Percentiles rank a stretch among this genome's conserved stretches.
Conservation (phyloP, 163 green algal species). For the Chlorella variabilis region DNA sequence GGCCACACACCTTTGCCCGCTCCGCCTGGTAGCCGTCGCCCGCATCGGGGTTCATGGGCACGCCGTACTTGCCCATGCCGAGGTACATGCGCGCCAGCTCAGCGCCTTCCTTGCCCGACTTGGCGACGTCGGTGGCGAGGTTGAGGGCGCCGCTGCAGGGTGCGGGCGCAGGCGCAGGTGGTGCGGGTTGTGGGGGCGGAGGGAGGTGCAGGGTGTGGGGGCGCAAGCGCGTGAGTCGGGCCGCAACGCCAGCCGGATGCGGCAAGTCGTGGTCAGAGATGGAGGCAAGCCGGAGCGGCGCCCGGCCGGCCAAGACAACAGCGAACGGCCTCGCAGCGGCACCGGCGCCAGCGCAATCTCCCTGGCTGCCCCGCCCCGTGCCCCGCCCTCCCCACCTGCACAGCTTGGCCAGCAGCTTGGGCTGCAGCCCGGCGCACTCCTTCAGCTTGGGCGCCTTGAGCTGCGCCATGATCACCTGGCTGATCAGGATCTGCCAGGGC, state of each 20-base stretch:
- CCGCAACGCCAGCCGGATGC: too few relatives aligned
- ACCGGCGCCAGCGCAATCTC: too few relatives aligned
- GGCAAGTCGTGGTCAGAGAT: too few relatives aligned
- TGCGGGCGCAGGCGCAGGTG: background rate
- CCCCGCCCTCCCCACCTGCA: background rate
- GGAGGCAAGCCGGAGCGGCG: too few relatives aligned
- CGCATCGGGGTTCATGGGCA: constrained; percentile 47
- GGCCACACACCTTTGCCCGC: constrained; percentile 9
- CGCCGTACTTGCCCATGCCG: constrained; percentile 30
- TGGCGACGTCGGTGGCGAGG: background rate
- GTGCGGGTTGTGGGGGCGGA: too few relatives aligned
- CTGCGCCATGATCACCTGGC: constrained; percentile 33
- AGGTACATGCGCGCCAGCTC: constrained; percentile 40
- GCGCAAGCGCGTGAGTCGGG: too few relatives aligned
- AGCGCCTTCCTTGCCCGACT: constrained; percentile 34
- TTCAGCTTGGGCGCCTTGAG: constrained; percentile 39
- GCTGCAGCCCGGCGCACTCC: constrained; percentile 36
- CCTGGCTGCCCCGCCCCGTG: too few relatives aligned
- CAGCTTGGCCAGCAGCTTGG: constrained; percentile 26
- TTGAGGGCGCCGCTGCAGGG: constrained; percentile 18
- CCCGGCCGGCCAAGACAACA: too few relatives aligned
- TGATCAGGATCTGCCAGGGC: constrained; percentile 43
- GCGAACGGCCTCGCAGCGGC: background rate
- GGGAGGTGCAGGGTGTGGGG: too few relatives aligned
- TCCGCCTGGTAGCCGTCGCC: constrained; percentile 39